Percentiles rank a stretch among this genome's conserved stretches.
Evolutionary conservation across 352 stramenopile species (phyloP).

Genomic region (Pythium oligandrum): DNA sequence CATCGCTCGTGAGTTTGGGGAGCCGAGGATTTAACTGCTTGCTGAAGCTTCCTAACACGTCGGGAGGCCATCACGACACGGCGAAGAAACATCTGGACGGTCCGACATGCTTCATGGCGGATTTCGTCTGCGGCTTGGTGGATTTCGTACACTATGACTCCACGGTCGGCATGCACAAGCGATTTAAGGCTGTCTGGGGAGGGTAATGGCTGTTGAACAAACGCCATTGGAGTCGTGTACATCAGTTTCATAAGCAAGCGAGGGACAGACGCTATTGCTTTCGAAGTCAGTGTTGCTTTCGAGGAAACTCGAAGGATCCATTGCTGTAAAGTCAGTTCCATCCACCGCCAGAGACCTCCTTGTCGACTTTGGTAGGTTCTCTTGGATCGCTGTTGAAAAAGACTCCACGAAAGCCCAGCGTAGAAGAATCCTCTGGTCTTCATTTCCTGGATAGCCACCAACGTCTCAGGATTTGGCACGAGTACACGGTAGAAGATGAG

Average conservation of each 20-base stretch:
- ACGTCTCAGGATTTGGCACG: constrained; percentile 8
- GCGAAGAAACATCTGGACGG: constrained; percentile 8
- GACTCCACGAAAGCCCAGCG: constrained; percentile 4
- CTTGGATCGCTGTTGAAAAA: not conserved
- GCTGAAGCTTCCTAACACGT: not conserved
- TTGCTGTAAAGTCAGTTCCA: constrained; percentile 5
- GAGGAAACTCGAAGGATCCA: not conserved
- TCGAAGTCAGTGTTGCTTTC: not conserved
- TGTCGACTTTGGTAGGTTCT: constrained; percentile 3
- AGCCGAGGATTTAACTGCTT: too few species aligned
- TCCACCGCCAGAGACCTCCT: constrained; percentile 7
- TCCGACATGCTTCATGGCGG: not conserved
- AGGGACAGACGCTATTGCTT: not conserved
- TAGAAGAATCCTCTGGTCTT: constrained; percentile 6
- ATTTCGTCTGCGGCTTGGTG: not conserved
- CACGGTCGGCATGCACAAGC: constrained; percentile 1
- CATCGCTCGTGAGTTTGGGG: too few species aligned
- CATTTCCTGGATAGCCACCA: constrained; percentile 9
- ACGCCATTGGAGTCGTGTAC: constrained; percentile 1
- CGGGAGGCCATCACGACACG: not conserved
- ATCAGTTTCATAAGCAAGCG: not conserved
- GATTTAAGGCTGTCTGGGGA: not conserved
- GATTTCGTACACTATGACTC: constrained; percentile 4
- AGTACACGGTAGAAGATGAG: constrained; percentile 7
- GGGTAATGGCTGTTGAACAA: not conserved